These are phyloP conservation scores for Tolypocladium tundrense DNA, from an alignment of 2,329 filamentous ascomycete species.

Conservation along the genomic window DNA sequence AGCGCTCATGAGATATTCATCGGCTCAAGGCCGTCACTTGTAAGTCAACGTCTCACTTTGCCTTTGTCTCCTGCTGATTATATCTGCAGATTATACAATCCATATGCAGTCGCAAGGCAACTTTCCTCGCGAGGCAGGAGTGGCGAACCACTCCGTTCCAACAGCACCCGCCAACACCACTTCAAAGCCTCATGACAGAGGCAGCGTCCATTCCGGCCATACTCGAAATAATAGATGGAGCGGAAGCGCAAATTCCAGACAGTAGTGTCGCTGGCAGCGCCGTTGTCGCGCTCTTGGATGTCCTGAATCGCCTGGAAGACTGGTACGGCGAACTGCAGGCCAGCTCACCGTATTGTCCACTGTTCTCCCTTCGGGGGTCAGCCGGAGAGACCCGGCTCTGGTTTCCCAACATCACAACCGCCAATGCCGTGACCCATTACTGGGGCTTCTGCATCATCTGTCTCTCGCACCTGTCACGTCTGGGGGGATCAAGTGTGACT, in stretches of 20 bases:
- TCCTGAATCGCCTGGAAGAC: neutral
- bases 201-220: conserved; percentile 14
- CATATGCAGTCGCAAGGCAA: conserved; percentile 15
- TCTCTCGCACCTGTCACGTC: conserved; percentile 13
- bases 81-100: conserved; percentile 18
- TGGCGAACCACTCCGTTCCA: conserved; percentile 23
- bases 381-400: conserved; percentile 8
- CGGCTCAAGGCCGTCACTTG: conserved; percentile 27
- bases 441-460: conserved; percentile 28
- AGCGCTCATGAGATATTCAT: conserved; percentile 26
- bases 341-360: neutral
- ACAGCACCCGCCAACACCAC: conserved; percentile 10
- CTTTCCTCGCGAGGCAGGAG: conserved; percentile 17
- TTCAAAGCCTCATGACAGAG: conserved; percentile 20
- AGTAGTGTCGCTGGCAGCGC: no score
- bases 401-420: conserved; percentile 24
- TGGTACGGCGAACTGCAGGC: neutral
- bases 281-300: no score
- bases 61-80: neutral
- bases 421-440: conserved; percentile 25
- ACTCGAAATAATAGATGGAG: conserved; percentile 10
- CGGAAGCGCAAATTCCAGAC: neutral
- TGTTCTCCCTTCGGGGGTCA: neutral
- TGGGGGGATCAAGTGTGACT: conserved; percentile 1
- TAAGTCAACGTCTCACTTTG: conserved; percentile 8